phyloP scores from a whole-genome alignment of 257 asterid species.

The Fraxinus pennsylvanica region DNA sequence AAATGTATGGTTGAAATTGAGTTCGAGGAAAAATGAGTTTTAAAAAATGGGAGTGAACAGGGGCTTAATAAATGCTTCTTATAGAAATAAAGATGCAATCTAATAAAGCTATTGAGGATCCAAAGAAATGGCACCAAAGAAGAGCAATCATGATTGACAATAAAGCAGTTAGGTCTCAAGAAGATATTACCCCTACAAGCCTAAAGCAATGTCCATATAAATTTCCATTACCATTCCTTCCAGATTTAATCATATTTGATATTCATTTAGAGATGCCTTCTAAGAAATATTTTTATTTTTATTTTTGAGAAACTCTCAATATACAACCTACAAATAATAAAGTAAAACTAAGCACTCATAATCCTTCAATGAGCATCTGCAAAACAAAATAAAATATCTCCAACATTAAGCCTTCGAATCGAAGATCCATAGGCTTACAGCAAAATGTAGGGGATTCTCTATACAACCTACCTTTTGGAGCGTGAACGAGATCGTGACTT shows the following conservation, averaged over 20 bases:
- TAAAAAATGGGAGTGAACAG: too few species aligned
- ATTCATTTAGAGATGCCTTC: background rate
- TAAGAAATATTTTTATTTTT: background rate
- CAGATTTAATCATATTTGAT: background rate
- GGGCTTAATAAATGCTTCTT: background rate
- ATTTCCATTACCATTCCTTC: background rate
- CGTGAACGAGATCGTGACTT: conserved; percentile 81
- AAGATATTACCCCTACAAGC: background rate
- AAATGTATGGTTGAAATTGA: too few species aligned
- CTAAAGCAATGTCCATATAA: background rate
- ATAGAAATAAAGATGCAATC: background rate
- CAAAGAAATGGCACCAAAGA: background rate
- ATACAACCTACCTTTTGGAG: conserved; percentile 68
- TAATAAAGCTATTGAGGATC: background rate
- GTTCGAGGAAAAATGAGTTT: too few species aligned
- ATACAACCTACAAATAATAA: background rate
- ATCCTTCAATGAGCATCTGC: background rate
- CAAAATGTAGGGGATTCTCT: background rate
- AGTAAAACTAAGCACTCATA: background rate
- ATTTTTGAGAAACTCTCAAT: background rate
- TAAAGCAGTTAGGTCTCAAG: background rate
- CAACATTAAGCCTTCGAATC: background rate
- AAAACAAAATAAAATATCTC: background rate
- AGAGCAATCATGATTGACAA: background rate
- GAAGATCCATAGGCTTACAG: background rate